A percentile compares a stretch with the other conserved stretches of the same genome.
phyloP scores from a whole-genome alignment of 2,329 filamentous ascomycete genomes.

The Metarhizium album region DNA sequence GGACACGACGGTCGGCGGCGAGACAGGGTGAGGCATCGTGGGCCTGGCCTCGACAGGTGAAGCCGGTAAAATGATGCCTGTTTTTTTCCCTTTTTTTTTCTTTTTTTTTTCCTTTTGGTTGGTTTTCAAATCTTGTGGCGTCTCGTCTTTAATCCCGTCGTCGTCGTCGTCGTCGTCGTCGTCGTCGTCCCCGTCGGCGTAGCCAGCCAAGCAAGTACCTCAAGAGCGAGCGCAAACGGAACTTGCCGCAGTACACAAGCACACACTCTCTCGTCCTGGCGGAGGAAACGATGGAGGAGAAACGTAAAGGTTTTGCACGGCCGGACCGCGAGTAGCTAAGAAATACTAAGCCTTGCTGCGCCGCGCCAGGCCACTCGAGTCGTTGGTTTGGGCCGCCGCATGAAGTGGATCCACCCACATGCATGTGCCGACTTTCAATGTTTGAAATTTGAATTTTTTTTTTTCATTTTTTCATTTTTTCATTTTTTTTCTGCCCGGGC shows the following conservation, averaged over 20 bases:
- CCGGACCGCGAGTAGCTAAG: background rate
- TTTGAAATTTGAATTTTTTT: too few species aligned
- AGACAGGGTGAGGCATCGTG: slow-evolving; percentile 38
- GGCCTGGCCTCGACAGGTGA: background rate
- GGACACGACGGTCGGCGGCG: slow-evolving; percentile 38
- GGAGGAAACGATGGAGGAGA: background rate
- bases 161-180: too few species aligned
- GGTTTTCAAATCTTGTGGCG: too few species aligned
- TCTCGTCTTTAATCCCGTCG: background rate
- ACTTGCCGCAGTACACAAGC: too few species aligned
- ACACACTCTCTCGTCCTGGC: too few species aligned
- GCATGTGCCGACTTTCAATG: too few species aligned
- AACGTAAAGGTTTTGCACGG: background rate
- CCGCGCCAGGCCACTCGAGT: background rate
- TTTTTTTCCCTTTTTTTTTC: too few species aligned
- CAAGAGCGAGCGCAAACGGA: too few species aligned
- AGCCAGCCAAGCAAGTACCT: too few species aligned
- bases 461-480: too few species aligned
- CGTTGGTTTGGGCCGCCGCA: too few species aligned
- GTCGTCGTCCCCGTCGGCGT: background rate
- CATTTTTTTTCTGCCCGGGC: too few species aligned
- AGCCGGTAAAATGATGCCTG: background rate
- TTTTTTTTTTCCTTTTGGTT: background rate
- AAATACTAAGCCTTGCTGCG: background rate
- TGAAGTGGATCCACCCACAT: background rate